Evolutionary conservation across 768 basidiomycete species (phyloP).

Genomic region (Mycena vulgaris): DNA sequence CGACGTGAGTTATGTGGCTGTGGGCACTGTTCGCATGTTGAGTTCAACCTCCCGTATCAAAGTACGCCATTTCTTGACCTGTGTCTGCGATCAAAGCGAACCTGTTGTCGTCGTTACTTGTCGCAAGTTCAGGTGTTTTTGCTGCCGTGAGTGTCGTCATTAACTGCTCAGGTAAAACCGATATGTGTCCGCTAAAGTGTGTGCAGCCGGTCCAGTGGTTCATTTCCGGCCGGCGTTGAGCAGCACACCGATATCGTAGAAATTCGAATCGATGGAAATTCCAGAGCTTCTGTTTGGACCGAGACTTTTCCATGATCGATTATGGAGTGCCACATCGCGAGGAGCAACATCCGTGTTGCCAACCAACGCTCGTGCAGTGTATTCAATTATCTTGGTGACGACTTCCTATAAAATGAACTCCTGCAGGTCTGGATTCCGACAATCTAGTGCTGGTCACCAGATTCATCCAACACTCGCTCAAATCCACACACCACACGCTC

Average conservation of each 20-base stretch:
- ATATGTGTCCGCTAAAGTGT: too few species aligned
- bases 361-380: not conserved
- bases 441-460: constrained; percentile 14
- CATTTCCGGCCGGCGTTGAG: too few species aligned
- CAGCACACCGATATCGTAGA: too few species aligned
- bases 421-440: not conserved
- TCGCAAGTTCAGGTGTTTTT: not conserved
- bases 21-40: too few species aligned
- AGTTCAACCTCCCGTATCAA: too few species aligned
- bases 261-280: too few species aligned
- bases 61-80: too few species aligned
- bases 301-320: not conserved
- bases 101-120: not conserved
- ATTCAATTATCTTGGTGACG: not conserved
- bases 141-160: not conserved
- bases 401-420: not conserved
- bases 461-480: not conserved
- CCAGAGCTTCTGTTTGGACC: too few species aligned
- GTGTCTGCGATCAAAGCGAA: too few species aligned
- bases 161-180: not conserved
- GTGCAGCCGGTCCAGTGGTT: too few species aligned
- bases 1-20: too few species aligned
- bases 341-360: not conserved
- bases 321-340: not conserved
- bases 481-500: not conserved